Conservation (phyloP, 768 basidiomycete genomes). For the Tylopilus subfusipes region DNA sequence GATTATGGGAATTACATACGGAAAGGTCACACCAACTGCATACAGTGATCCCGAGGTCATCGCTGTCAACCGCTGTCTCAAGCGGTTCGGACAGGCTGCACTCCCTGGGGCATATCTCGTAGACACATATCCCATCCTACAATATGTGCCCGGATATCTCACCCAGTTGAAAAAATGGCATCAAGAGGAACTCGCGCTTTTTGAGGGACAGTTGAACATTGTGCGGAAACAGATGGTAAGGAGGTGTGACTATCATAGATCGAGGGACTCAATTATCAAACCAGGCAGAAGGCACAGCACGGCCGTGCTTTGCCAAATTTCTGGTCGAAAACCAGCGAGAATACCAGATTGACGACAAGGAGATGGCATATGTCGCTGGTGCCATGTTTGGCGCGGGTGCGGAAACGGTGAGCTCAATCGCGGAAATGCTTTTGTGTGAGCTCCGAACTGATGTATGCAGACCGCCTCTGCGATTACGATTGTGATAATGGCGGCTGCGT, state of each 20-base stretch:
- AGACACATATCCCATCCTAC: conserved; percentile 7
- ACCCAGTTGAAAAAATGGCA: conserved; percentile 4
- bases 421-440: background rate
- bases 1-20: background rate
- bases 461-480: conserved; percentile 9
- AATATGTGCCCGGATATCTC: conserved; percentile 8
- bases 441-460: background rate
- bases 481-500: conserved; percentile 6
- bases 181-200: conserved; percentile 8
- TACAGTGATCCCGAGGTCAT: conserved; percentile 7
- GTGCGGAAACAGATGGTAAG: conserved; percentile 6
- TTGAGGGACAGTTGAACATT: conserved; percentile 1
- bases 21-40: conserved; percentile 5
- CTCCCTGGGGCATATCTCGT: conserved; percentile 3
- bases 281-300: conserved; percentile 1
- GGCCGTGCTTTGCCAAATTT: conserved; percentile 4
- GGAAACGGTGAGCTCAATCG: conserved; percentile 1
- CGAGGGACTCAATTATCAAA: background rate
- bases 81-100: background rate
- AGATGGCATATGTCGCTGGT: conserved; percentile 6
- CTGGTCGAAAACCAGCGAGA: background rate
- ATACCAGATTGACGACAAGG: background rate
- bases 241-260: background rate
- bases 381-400: conserved; percentile 10
- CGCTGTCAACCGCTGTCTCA: conserved; percentile 1